Evolutionary conservation across 23 red algal species (phyloP), one percentile per base, ranked within the genome.

Genomic region (Cyanidiococcus yangmingshanensis): DNA sequence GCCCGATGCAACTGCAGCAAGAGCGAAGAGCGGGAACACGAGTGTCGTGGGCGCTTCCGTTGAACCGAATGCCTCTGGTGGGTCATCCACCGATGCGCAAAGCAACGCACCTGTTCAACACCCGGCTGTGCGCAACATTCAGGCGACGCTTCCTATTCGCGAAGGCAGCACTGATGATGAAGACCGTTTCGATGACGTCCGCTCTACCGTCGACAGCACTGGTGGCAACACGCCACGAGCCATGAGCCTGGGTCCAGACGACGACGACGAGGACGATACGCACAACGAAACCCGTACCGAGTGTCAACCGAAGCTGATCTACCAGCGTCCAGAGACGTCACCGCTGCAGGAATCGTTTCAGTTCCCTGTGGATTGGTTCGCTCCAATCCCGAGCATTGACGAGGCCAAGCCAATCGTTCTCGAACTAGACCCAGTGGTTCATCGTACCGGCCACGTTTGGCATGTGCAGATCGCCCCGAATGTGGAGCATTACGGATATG

Each of bases 381-480:
- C 27, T 7, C 21, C 63, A 38, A 37, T 58, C 18, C 41, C 33
- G 29, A 45, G 63, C 26, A 75, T 25, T 51, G 81, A 34, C 37
- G 59, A n/a, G 63, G 68, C 50, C 21, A 51, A 27, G 54, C 59
- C 51, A 39, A 54, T 75, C 33, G 79, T 79, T n/a, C 67, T 83
- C 68, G 38, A 33, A 38, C 83, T 91, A 1, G 71, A 78, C 39
- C 30, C 68, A 0, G 1, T 57, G 24, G 3, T 38, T 29, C 57
- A 91, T 39, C 89, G 83, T 40, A 86, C 83, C 26, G 89, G 89
- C 25, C 76, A 82, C 29, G 89, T 91, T 74, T 91, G 89, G 89
- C 89, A 91, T 68, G 89, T 78, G 0, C 59, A 82, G 83, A 39
- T 90, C 26, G 39, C 58, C 17, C 87, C 76, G 21, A 80, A 50